Evolutionary conservation across 441 rosid species (phyloP).

Genomic region (Capsella rubella): DNA sequence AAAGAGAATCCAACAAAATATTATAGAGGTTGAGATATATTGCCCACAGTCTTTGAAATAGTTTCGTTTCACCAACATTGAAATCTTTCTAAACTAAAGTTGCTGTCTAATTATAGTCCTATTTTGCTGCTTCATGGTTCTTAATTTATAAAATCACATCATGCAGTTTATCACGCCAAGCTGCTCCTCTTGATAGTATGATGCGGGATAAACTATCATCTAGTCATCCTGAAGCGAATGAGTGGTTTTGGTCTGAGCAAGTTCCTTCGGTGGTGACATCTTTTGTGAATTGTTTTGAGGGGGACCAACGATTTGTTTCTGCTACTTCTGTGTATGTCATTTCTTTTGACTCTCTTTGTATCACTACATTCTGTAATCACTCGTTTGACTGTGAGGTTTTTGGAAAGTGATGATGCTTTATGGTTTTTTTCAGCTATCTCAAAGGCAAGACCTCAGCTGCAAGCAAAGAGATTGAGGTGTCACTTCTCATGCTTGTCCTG

Average conservation of each 20-base stretch:
- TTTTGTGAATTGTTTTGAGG: constrained; percentile 79
- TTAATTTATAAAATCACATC: constrained; percentile 25
- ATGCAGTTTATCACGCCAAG: constrained; percentile 84
- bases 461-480: constrained; percentile 67
- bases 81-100: background rate
- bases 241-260: constrained; percentile 93
- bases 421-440: constrained; percentile 57
- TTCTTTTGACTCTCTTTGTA: constrained; percentile 31
- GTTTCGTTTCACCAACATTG: constrained; percentile 19
- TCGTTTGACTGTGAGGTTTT: constrained; percentile 38
- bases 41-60: constrained; percentile 21
- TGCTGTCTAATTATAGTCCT: background rate
- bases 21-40: background rate
- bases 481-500: constrained; percentile 85
- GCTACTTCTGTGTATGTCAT: constrained; percentile 70
- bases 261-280: constrained; percentile 72
- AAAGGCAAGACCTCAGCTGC: constrained; percentile 57
- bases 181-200: constrained; percentile 83
- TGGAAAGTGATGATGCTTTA: constrained; percentile 31
- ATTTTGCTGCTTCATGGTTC: constrained; percentile 5
- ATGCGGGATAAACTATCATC: constrained; percentile 84
- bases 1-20: constrained; percentile 15
- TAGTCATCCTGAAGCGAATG: constrained; percentile 80
- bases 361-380: constrained; percentile 33
- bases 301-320: constrained; percentile 67